These are phyloP conservation scores for Agaricus blazei DNA, from an alignment of 768 basidiomycete species.

Conservation along the genomic window DNA sequence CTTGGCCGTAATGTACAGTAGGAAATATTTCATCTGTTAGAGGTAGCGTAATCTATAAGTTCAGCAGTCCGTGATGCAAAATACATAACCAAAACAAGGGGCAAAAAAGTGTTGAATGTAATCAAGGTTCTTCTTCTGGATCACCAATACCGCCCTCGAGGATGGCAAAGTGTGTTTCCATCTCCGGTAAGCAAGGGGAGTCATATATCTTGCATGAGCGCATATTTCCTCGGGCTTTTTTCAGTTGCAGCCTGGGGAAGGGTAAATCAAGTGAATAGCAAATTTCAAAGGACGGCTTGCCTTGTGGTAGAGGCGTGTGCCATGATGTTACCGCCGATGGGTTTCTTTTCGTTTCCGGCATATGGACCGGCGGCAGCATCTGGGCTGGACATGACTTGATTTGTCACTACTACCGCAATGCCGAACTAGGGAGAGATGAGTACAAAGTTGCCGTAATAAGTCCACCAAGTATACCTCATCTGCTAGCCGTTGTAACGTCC, in stretches of 20 bases:
- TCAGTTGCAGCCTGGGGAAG: constrained; percentile 69
- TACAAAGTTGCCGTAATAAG: constrained; percentile 10
- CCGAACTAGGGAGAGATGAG: constrained; percentile 63
- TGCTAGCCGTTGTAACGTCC: constrained; percentile 88
- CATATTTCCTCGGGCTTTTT: constrained; percentile 88
- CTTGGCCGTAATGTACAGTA: constrained; percentile 14
- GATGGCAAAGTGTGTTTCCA: constrained; percentile 94
- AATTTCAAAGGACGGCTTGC: constrained; percentile 31
- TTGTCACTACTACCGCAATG: constrained; percentile 94
- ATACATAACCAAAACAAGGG: constrained; percentile 4
- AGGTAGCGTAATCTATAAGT: not conserved
- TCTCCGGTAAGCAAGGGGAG: constrained; percentile 95
- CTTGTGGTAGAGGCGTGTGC: constrained; percentile 98
- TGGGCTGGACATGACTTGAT: constrained; percentile 99
- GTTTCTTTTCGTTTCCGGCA: constrained; percentile 92
- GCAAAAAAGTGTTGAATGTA: not conserved
- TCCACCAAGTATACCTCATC: constrained; percentile 67
- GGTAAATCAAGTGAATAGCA: constrained; percentile 4
- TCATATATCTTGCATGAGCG: constrained; percentile 97
- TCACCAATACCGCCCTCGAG: constrained; percentile 89
- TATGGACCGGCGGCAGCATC: constrained; percentile 90
- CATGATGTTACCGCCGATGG: constrained; percentile 98
- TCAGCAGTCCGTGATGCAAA: not conserved
- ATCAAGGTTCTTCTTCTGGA: constrained; percentile 79
- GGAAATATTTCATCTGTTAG: constrained; percentile 3